Percentiles rank a stretch among this genome's conserved stretches.
Conservation (phyloP, 352 stramenopile genomes). For the Globisporangium yorkense region DNA sequence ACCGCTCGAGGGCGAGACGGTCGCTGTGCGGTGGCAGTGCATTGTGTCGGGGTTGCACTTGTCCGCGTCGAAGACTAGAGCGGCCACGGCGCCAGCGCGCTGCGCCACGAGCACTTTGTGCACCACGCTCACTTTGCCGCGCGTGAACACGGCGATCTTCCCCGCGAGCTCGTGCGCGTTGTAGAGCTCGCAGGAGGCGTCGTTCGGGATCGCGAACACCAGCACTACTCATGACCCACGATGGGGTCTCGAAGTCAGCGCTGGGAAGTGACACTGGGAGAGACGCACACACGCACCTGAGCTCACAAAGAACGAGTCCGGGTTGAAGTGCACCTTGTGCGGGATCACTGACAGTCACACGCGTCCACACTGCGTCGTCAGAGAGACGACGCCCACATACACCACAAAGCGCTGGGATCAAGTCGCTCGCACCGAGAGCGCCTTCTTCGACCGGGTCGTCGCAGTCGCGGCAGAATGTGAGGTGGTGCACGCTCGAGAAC, state of each 20-base stretch:
- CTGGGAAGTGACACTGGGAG: no score
- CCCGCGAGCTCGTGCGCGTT: constrained; percentile 12
- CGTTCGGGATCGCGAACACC: constrained; percentile 16
- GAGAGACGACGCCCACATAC: neutral
- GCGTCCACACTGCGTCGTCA: no score
- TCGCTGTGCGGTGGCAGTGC: constrained; percentile 9
- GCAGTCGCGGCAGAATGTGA: constrained; percentile 22
- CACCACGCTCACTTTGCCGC: constrained; percentile 11
- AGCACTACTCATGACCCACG: neutral
- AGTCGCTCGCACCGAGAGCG: constrained; percentile 7
- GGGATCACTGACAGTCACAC: constrained; percentile 1
- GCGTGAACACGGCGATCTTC: constrained; percentile 13
- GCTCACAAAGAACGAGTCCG: constrained; percentile 1
- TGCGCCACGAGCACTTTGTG: constrained; percentile 11
- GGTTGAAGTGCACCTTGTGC: constrained; percentile 4
- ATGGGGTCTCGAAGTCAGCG: neutral
- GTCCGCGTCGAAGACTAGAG: constrained; percentile 8
- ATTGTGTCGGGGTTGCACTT: constrained; percentile 9
- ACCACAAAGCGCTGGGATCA: neutral
- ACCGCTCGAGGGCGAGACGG: neutral
- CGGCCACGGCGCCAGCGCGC: constrained; percentile 7
- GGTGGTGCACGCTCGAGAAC: constrained; percentile 15
- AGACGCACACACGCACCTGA: constrained; percentile 1
- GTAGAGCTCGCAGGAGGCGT: constrained; percentile 11
- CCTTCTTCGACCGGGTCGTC: constrained; percentile 17